Percentiles rank a stretch among this genome's conserved stretches.
phyloP scores from a whole-genome alignment of 805 yeast genomes.

The Metschnikowia lachancei region DNA sequence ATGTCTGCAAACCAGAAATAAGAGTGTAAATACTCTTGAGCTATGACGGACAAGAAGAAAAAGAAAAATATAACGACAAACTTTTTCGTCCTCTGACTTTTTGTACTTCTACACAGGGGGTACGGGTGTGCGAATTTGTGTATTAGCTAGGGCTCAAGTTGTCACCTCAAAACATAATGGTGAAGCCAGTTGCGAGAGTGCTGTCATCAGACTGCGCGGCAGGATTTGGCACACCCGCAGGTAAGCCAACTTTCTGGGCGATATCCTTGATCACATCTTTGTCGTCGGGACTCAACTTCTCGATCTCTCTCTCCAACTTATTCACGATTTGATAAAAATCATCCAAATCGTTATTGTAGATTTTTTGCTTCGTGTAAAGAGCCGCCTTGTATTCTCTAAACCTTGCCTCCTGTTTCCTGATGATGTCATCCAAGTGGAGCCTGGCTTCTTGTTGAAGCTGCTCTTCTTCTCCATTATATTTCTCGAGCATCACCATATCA shows the following conservation, averaged over 20 bases:
- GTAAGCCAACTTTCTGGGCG: conserved; percentile 13
- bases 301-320: conserved; percentile 30
- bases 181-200: conserved; percentile 17
- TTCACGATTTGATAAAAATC: conserved; percentile 35
- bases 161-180: conserved; percentile 13
- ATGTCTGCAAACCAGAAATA: background rate
- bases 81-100: conserved; percentile 5
- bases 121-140: conserved; percentile 13
- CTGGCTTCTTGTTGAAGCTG: conserved; percentile 25
- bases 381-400: conserved; percentile 63
- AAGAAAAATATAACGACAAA: background rate
- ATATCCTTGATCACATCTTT: conserved; percentile 16
- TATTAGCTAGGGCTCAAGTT: conserved; percentile 9
- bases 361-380: conserved; percentile 52
- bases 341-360: conserved; percentile 55
- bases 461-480: conserved; percentile 25
- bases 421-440: conserved; percentile 29
- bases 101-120: conserved; percentile 9
- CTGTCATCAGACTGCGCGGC: conserved; percentile 14
- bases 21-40: background rate
- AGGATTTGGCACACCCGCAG: conserved; percentile 7
- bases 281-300: conserved; percentile 14
- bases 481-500: conserved; percentile 16
- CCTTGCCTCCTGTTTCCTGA: conserved; percentile 50
- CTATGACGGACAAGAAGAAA: background rate